Percentiles rank a stretch among this genome's conserved stretches.
phyloP scores from a whole-genome alignment of 352 stramenopile species.

The Elongisporangium undulatum region DNA sequence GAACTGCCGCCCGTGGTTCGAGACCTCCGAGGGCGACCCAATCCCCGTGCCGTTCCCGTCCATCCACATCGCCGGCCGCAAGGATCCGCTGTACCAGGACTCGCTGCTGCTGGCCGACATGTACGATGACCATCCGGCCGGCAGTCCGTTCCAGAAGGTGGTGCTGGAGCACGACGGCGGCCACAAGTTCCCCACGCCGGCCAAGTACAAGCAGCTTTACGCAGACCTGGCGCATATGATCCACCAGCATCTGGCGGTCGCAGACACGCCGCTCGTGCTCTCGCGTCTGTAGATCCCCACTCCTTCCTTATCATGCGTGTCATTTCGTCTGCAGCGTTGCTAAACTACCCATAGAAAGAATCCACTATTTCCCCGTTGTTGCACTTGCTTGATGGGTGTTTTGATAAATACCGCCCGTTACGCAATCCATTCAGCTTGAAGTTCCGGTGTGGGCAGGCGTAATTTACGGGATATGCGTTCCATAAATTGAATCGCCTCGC shows the following conservation, averaged over 20 bases:
- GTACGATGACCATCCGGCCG: constrained; percentile 31
- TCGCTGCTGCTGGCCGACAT: constrained; percentile 37
- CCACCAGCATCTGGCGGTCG: constrained; percentile 13
- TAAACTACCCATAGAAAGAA: constrained; percentile 8
- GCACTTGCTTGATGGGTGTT: constrained; percentile 1
- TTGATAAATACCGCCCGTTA: not conserved
- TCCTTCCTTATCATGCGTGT: not conserved
- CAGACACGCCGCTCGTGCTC: not conserved
- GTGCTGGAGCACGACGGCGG: constrained; percentile 38
- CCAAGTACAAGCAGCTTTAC: constrained; percentile 42
- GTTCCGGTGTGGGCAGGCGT: too few relatives aligned
- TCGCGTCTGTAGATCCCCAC: not conserved
- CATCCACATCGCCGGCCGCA: constrained; percentile 51
- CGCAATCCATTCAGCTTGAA: constrained; percentile 13
- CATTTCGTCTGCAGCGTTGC: constrained; percentile 25
- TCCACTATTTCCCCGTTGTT: constrained; percentile 11
- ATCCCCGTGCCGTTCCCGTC: constrained; percentile 47
- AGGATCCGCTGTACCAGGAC: constrained; percentile 40
- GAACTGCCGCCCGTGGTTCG: constrained; percentile 22
- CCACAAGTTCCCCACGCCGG: constrained; percentile 69
- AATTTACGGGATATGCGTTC: constrained; percentile 6
- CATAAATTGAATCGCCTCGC: not conserved
- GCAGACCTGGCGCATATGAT: constrained; percentile 31
- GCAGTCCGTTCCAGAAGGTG: constrained; percentile 27
- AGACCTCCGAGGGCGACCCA: constrained; percentile 27